phyloP scores from a whole-genome alignment of 371 early-diverging fungal genomes.

The Phascolomyces articulosus region DNA sequence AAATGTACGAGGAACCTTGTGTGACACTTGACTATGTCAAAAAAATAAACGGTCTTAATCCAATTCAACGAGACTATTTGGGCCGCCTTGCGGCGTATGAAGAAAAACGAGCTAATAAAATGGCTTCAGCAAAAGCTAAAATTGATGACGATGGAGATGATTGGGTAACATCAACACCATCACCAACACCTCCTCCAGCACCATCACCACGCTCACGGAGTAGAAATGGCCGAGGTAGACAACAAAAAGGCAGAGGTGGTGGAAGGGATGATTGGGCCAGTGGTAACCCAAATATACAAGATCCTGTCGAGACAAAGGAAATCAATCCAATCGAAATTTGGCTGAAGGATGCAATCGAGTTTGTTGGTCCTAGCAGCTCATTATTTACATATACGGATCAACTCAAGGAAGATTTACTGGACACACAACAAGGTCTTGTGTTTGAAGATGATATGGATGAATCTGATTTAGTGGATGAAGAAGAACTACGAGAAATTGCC shows the following conservation, averaged over 20 bases:
- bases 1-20: constrained; percentile 57
- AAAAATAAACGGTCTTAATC: constrained; percentile 33
- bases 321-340: constrained; percentile 48
- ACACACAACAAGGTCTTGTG: constrained; percentile 32
- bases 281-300: constrained; percentile 33
- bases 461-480: constrained; percentile 56
- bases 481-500: constrained; percentile 48
- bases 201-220: constrained; percentile 1
- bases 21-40: constrained; percentile 44
- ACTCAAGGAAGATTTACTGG: constrained; percentile 30
- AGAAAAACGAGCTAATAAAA: constrained; percentile 18
- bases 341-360: constrained; percentile 49
- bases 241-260: neutral
- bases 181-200: constrained; percentile 3
- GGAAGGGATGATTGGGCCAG: constrained; percentile 22
- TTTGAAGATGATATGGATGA: constrained; percentile 47
- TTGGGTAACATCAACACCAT: constrained; percentile 34
- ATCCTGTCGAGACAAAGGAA: constrained; percentile 17
- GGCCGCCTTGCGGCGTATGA: constrained; percentile 37
- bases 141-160: constrained; percentile 39
- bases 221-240: neutral
- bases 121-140: neutral
- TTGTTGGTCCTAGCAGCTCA: constrained; percentile 13
- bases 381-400: constrained; percentile 21
- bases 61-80: constrained; percentile 47